Evolutionary conservation across 2,329 filamentous ascomycete genomes (phyloP).

Genomic region (Camillea tinctor): DNA sequence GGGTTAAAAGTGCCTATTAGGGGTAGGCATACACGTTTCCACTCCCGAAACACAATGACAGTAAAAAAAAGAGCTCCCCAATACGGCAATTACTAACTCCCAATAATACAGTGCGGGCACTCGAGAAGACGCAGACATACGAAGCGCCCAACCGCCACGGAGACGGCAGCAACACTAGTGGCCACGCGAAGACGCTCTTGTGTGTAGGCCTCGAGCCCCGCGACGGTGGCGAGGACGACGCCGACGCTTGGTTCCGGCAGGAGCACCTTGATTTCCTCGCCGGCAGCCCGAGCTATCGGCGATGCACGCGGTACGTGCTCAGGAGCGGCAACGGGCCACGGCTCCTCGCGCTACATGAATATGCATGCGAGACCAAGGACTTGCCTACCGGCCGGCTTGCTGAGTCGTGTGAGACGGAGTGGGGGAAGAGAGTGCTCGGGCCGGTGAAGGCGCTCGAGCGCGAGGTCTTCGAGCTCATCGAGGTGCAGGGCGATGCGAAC

Average conservation of each 20-base stretch:
- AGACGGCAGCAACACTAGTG: not conserved
- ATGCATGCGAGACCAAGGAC: conserved; percentile 2
- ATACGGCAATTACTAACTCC: too few species aligned
- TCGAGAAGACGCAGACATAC: conserved; percentile 8
- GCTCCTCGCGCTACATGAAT: conserved; percentile 8
- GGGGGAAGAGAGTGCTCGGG: not conserved
- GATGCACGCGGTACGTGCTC: conserved; percentile 7
- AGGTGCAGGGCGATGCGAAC: conserved; percentile 1
- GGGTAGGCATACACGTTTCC: too few species aligned
- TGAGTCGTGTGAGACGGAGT: not conserved
- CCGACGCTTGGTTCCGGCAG: conserved; percentile 7
- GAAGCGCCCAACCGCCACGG: not conserved
- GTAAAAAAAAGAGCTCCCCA: too few species aligned
- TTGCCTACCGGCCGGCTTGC: not conserved
- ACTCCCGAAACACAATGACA: too few species aligned
- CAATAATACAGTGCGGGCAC: too few species aligned
- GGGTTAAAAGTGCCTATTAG: too few species aligned
- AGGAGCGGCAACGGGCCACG: conserved; percentile 1
- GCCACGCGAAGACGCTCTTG: not conserved
- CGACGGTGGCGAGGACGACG: conserved; percentile 1
- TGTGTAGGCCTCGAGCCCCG: conserved; percentile 4
- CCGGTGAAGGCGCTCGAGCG: not conserved
- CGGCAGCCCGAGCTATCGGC: conserved; percentile 1
- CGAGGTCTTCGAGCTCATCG: conserved; percentile 2
- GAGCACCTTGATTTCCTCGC: conserved; percentile 1